Evolutionary conservation across 2,329 filamentous ascomycete genomes (phyloP).

Genomic region (Emmonsia crescens): DNA sequence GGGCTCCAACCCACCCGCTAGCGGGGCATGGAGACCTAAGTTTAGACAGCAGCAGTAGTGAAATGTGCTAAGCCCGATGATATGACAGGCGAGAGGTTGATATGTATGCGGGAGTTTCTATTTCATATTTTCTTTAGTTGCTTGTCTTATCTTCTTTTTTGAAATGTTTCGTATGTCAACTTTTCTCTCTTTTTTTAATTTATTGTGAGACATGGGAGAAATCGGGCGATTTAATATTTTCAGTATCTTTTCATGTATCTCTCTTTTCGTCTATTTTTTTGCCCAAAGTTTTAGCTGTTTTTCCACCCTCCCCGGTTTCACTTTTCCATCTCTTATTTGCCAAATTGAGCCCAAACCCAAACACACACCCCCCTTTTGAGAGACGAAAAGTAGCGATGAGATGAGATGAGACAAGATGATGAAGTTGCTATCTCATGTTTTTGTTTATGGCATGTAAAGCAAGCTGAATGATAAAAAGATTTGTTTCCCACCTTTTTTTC

Average conservation of each 20-base stretch:
- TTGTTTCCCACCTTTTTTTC: neutral
- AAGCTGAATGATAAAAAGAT: neutral
- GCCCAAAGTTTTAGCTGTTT: neutral
- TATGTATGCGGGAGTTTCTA: neutral
- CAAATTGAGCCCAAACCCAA: neutral
- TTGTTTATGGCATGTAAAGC: neutral
- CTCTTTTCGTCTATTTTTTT: neutral
- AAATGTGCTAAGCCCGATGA: neutral
- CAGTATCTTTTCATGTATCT: neutral
- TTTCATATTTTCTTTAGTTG: neutral
- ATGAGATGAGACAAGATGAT: neutral
- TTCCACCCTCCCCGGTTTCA: neutral
- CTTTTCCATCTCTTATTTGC: neutral
- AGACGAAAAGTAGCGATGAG: neutral
- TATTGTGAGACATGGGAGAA: neutral
- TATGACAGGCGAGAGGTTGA: neutral
- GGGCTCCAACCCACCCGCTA: slow-evolving; percentile 6
- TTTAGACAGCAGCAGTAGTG: slow-evolving; percentile 8
- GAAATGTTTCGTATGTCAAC: neutral
- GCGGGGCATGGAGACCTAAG: slow-evolving; percentile 12
- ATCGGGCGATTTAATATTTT: slow-evolving; percentile 2
- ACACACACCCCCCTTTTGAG: neutral
- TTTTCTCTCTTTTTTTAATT: neutral
- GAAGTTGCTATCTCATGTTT: neutral
- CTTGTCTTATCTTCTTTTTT: slow-evolving; percentile 1